phyloP scores from a whole-genome alignment of 1,284 basidiomycete species.

The Puccinia horiana region DNA sequence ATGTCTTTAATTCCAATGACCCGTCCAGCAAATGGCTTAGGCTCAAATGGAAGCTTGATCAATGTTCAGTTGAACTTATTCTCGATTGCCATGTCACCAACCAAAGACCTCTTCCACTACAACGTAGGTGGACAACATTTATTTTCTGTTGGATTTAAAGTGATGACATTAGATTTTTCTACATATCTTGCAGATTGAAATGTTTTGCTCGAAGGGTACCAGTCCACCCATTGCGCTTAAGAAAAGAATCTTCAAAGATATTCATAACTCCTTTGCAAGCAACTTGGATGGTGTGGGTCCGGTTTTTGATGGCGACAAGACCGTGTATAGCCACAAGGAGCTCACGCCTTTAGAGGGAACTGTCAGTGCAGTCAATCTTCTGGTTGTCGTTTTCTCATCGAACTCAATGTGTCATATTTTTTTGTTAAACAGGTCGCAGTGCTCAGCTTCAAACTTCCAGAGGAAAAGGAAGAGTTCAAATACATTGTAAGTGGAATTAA shows the following conservation, averaged over 20 bases:
- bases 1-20: slow-evolving; percentile 28
- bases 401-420: background rate
- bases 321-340: slow-evolving; percentile 24
- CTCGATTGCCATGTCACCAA: background rate
- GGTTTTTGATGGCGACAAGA: slow-evolving; percentile 37
- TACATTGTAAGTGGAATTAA: slow-evolving; percentile 27
- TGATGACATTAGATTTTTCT: too few relatives aligned
- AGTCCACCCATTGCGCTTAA: slow-evolving; percentile 33
- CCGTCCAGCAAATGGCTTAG: slow-evolving; percentile 18
- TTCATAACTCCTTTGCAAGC: background rate
- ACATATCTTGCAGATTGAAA: slow-evolving; percentile 26
- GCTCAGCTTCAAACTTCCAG: slow-evolving; percentile 13
- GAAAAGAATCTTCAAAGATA: slow-evolving; percentile 25
- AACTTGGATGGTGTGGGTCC: background rate
- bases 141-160: too few relatives aligned
- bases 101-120: slow-evolving; percentile 3
- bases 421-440: slow-evolving; percentile 7
- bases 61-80: slow-evolving; percentile 26
- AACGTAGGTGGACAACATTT: too few relatives aligned
- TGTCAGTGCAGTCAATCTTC: background rate
- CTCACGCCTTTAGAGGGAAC: slow-evolving; percentile 16
- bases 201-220: slow-evolving; percentile 2
- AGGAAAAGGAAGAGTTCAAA: slow-evolving; percentile 21
- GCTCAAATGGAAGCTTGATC: background rate
- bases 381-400: background rate